Evolutionary conservation across 257 asterid genomes (phyloP).

Genomic region (Datura wrightii): DNA sequence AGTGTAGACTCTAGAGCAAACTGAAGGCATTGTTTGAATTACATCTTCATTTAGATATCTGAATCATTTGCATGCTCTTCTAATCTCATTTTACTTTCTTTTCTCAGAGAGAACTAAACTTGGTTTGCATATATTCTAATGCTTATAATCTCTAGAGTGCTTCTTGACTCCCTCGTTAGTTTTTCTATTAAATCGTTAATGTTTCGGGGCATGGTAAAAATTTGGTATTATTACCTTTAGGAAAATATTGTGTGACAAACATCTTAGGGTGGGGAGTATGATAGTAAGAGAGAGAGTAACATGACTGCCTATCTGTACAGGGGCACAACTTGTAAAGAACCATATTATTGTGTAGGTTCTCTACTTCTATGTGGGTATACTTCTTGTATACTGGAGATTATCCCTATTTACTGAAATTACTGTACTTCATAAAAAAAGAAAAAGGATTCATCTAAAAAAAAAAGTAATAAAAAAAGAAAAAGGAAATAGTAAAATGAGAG

Average conservation of each 20-base stretch:
- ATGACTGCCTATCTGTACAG: background rate
- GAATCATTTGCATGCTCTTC: background rate
- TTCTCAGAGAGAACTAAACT: background rate
- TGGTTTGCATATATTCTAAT: background rate
- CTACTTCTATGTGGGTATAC: too few species aligned
- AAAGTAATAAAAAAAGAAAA: background rate
- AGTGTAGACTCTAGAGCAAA: background rate
- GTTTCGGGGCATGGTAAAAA: background rate
- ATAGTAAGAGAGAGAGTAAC: background rate
- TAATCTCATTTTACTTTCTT: conserved; percentile 7
- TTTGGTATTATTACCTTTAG: background rate
- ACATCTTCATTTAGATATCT: background rate
- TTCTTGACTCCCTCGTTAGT: background rate
- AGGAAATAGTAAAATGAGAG: background rate
- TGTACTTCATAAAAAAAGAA: background rate
- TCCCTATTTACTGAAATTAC: background rate
- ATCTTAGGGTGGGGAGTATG: conserved; percentile 2
- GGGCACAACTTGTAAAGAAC: too few species aligned
- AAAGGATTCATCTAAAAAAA: too few species aligned
- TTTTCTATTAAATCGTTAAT: background rate
- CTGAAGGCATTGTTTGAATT: background rate
- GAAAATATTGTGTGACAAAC: conserved; percentile 13
- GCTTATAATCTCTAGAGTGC: background rate
- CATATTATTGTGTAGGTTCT: too few species aligned
- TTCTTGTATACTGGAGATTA: background rate